Evolutionary conservation across 371 early-diverging fungal species (phyloP).

Genomic region (Cokeromyces recurvatus): DNA sequence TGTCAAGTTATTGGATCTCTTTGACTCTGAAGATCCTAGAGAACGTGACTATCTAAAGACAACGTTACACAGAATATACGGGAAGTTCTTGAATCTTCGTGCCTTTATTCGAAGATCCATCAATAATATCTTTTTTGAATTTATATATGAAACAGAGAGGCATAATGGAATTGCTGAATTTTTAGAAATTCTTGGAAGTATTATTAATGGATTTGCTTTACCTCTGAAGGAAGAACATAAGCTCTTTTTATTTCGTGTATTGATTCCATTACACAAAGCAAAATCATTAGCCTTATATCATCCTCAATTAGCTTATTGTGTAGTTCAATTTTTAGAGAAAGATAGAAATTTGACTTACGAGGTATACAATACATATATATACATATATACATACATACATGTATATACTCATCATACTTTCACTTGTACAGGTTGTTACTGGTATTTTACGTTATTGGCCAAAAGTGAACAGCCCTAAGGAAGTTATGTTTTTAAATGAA

Average conservation of each 20-base stretch:
- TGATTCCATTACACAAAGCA: slow-evolving; percentile 92
- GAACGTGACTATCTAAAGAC: slow-evolving; percentile 96
- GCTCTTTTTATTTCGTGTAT: slow-evolving; percentile 80
- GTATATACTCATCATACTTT: too few species aligned
- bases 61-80: slow-evolving; percentile 93
- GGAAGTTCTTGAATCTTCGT: slow-evolving; percentile 90
- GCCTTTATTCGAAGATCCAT: slow-evolving; percentile 95
- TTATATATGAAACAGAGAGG: slow-evolving; percentile 90
- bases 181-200: slow-evolving; percentile 93
- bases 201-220: slow-evolving; percentile 95
- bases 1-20: slow-evolving; percentile 89
- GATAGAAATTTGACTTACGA: slow-evolving; percentile 85
- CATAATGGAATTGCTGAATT: slow-evolving; percentile 96
- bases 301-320: slow-evolving; percentile 93
- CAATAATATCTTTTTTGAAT: slow-evolving; percentile 94
- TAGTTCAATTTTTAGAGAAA: slow-evolving; percentile 95
- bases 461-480: slow-evolving; percentile 94
- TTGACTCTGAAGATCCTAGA: slow-evolving; percentile 94
- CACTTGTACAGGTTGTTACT: slow-evolving; percentile 73
- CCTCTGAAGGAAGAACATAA: slow-evolving; percentile 97
- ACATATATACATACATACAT: neutral
- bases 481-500: slow-evolving; percentile 96
- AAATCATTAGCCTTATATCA: slow-evolving; percentile 87
- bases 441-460: slow-evolving; percentile 94
- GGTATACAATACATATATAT: too few species aligned